Percentiles rank a stretch among this genome's conserved stretches.
These are phyloP conservation scores for Cochliopodium minus DNA, from an alignment of 208 protist genomes.

Conservation along the genomic window DNA sequence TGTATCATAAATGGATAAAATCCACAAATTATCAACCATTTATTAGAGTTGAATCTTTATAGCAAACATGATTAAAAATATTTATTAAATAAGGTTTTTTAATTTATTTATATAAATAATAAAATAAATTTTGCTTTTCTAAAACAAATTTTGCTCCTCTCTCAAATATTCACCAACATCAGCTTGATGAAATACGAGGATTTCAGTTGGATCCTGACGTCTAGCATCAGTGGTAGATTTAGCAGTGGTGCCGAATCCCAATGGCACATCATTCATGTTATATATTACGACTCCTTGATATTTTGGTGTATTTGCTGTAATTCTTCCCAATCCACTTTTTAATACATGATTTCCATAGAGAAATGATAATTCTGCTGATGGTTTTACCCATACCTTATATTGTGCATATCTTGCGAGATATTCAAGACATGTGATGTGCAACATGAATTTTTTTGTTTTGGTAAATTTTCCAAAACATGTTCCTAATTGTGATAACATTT, in stretches of 20 bases:
- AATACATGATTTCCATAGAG: constrained; percentile 94
- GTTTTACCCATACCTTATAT: constrained; percentile 96
- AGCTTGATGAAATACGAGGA: constrained; percentile 85
- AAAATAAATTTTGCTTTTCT: no score
- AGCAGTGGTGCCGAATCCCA: constrained; percentile 88
- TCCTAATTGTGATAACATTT: constrained; percentile 42
- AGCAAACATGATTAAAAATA: no score
- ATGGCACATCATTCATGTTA: constrained; percentile 83
- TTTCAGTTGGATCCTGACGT: constrained; percentile 79
- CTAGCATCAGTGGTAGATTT: constrained; percentile 82
- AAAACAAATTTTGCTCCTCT: constrained; percentile 65
- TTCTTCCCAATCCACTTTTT: constrained; percentile 83
- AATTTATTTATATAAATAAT: no score
- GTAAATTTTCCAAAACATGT: constrained; percentile 66
- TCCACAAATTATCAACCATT: no score
- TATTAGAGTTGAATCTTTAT: no score
- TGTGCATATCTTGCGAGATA: constrained; percentile 54
- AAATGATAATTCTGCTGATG: constrained; percentile 91
- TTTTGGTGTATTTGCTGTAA: constrained; percentile 89
- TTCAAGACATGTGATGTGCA: constrained; percentile 59
- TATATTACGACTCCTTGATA: constrained; percentile 89
- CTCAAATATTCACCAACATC: constrained; percentile 94
- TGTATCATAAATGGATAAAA: no score
- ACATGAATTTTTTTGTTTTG: constrained; percentile 51
- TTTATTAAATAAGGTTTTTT: no score